phyloP scores from a whole-genome alignment of 768 basidiomycete species.

The Mycena floridula region DNA sequence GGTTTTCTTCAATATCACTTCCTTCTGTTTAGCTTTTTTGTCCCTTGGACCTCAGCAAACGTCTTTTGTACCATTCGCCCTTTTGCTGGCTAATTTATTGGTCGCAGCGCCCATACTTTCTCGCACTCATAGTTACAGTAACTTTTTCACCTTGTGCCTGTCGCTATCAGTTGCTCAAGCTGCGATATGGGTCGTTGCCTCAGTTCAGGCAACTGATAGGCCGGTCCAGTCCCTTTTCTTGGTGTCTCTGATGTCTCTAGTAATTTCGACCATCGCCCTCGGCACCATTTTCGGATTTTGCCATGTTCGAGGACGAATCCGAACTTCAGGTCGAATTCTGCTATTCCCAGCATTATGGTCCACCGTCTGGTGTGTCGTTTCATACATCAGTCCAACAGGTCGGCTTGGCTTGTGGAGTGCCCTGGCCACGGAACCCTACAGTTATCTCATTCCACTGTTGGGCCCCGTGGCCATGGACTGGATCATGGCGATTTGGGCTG shows the following conservation, averaged over 20 bases:
- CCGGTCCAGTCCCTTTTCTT: slow-evolving; percentile 40
- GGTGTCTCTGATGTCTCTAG: slow-evolving; percentile 32
- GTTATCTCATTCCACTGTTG: slow-evolving; percentile 52
- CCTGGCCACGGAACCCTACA: slow-evolving; percentile 47
- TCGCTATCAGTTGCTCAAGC: slow-evolving; percentile 34
- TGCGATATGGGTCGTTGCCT: slow-evolving; percentile 35
- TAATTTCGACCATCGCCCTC: slow-evolving; percentile 40
- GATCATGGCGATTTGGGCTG: slow-evolving; percentile 72
- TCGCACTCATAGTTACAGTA: slow-evolving; percentile 14
- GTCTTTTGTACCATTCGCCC: slow-evolving; percentile 25
- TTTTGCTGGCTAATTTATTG: slow-evolving; percentile 27
- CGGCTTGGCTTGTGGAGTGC: slow-evolving; percentile 71
- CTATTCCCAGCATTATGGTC: slow-evolving; percentile 72
- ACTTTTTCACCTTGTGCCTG: slow-evolving; percentile 25
- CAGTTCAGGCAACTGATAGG: slow-evolving; percentile 51
- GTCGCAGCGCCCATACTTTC: slow-evolving; percentile 31
- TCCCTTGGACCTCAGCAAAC: slow-evolving; percentile 24
- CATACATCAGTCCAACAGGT: slow-evolving; percentile 60
- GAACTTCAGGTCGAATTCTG: slow-evolving; percentile 24
- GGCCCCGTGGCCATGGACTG: slow-evolving; percentile 67
- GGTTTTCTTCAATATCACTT: slow-evolving; percentile 14
- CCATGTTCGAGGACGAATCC: slow-evolving; percentile 24
- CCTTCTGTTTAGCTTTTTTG: slow-evolving; percentile 17
- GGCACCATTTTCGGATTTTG: slow-evolving; percentile 32
- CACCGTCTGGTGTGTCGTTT: slow-evolving; percentile 47